These are phyloP conservation scores for Russula brevipes DNA, from an alignment of 768 basidiomycete species.

Conservation along the genomic window DNA sequence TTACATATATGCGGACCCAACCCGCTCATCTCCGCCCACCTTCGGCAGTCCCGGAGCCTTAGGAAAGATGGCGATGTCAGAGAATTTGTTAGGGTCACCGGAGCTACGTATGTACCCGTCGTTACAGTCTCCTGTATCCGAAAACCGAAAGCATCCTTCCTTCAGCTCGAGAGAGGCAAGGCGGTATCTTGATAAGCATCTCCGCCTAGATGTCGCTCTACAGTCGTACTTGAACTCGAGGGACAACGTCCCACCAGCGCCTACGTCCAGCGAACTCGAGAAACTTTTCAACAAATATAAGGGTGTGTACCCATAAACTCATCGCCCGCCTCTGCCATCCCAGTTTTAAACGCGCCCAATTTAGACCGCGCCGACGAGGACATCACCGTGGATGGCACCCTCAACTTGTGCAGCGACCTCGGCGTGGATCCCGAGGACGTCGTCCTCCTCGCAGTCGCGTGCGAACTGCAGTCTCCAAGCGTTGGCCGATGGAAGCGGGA, in stretches of 20 bases:
- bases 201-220: constrained; percentile 64
- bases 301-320: constrained; percentile 30
- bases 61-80: constrained; percentile 17
- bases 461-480: constrained; percentile 67
- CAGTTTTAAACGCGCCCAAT: neutral
- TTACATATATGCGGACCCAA: neutral
- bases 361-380: constrained; percentile 55
- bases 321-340: neutral
- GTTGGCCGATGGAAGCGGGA: constrained; percentile 67
- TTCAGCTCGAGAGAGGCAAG: constrained; percentile 49
- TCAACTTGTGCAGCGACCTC: constrained; percentile 67
- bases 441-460: constrained; percentile 76
- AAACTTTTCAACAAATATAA: constrained; percentile 42
- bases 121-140: neutral
- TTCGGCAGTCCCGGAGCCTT: constrained; percentile 15
- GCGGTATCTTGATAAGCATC: constrained; percentile 64
- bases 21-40: neutral
- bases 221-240: constrained; percentile 68
- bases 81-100: constrained; percentile 18
- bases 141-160: neutral
- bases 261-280: constrained; percentile 35
- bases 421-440: constrained; percentile 72
- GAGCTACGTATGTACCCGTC: constrained; percentile 19
- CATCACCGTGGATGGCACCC: constrained; percentile 75
- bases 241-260: constrained; percentile 15